phyloP scores from a whole-genome alignment of 2,329 filamentous ascomycete genomes.

The Epichloe amarillans region DNA sequence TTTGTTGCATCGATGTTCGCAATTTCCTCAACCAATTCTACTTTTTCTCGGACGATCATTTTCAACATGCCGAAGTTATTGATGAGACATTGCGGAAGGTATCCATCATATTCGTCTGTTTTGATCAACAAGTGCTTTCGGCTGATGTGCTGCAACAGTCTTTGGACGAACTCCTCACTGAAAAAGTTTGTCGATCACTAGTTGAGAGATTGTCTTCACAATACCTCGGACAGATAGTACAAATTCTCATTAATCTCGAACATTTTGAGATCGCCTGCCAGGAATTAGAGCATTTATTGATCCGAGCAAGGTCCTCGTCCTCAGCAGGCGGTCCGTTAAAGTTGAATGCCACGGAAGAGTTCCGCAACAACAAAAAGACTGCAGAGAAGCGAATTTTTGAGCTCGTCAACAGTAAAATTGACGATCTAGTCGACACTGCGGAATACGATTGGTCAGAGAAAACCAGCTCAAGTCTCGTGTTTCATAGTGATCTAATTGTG shows the following conservation, averaged over 20 bases:
- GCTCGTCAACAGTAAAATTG: conserved; percentile 95
- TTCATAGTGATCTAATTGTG: neutral
- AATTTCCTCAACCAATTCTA: conserved; percentile 98
- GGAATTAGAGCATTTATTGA: conserved; percentile 76
- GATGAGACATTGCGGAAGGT: conserved; percentile 79
- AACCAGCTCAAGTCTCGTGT: conserved; percentile 9
- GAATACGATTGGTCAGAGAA: conserved; percentile 74
- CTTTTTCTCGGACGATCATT: conserved; percentile 93
- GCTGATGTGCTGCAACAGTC: conserved; percentile 37
- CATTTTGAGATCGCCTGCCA: conserved; percentile 91
- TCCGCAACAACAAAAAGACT: conserved; percentile 82
- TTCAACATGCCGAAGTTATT: conserved; percentile 78
- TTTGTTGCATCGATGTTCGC: conserved; percentile 95
- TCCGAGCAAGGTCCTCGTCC: conserved; percentile 69
- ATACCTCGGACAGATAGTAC: conserved; percentile 93
- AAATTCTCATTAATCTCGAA: conserved; percentile 94
- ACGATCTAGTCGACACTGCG: conserved; percentile 90
- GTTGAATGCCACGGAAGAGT: conserved; percentile 72
- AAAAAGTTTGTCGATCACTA: conserved; percentile 82
- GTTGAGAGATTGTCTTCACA: conserved; percentile 82
- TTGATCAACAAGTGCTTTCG: neutral
- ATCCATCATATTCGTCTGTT: conserved; percentile 8
- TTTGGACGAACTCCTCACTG: conserved; percentile 84
- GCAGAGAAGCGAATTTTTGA: conserved; percentile 98
- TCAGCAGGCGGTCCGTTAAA: conserved; percentile 69